phyloP scores from a whole-genome alignment of 2,329 filamentous ascomycete species.

The Botryotinia narcissicola region DNA sequence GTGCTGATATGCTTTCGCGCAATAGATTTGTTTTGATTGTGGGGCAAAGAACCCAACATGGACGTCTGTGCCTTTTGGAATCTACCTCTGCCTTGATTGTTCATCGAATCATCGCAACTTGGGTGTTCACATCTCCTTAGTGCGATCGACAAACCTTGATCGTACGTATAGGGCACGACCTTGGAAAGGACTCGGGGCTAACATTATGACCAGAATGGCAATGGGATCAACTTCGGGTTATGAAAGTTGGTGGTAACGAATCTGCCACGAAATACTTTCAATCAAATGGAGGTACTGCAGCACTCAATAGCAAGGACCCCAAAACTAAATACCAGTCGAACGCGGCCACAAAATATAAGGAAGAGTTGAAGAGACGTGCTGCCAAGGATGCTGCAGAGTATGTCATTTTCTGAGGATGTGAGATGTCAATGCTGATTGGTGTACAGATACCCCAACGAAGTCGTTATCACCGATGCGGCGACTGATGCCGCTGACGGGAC shows the following conservation, averaged over 20 bases:
- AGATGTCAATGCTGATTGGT: constrained; percentile 27
- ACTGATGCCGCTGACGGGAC: constrained; percentile 60
- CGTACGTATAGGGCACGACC: constrained; percentile 59
- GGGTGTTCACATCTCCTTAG: constrained; percentile 98
- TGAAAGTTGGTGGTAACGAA: constrained; percentile 99
- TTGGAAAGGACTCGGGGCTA: constrained; percentile 23
- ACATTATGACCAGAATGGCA: constrained; percentile 70
- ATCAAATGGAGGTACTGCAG: constrained; percentile 89
- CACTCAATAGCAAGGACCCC: constrained; percentile 90
- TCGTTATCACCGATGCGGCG: constrained; percentile 74
- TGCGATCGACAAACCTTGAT: constrained; percentile 96
- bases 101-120: constrained; percentile 96
- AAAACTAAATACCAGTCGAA: constrained; percentile 96
- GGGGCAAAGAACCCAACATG: constrained; percentile 96
- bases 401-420: constrained; percentile 36
- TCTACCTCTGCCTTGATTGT: constrained; percentile 97
- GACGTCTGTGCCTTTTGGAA: constrained; percentile 95
- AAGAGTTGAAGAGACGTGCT: constrained; percentile 84
- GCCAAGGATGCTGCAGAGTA: constrained; percentile 82
- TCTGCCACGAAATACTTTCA: constrained; percentile 98
- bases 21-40: constrained; percentile 95
- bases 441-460: constrained; percentile 76
- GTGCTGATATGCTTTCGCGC: constrained; percentile 24
- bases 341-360: constrained; percentile 96
- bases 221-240: constrained; percentile 95